Base-by-base conservation (phyloP, 2,329 filamentous ascomycete species). In the Hypocreales sp. region DNA sequence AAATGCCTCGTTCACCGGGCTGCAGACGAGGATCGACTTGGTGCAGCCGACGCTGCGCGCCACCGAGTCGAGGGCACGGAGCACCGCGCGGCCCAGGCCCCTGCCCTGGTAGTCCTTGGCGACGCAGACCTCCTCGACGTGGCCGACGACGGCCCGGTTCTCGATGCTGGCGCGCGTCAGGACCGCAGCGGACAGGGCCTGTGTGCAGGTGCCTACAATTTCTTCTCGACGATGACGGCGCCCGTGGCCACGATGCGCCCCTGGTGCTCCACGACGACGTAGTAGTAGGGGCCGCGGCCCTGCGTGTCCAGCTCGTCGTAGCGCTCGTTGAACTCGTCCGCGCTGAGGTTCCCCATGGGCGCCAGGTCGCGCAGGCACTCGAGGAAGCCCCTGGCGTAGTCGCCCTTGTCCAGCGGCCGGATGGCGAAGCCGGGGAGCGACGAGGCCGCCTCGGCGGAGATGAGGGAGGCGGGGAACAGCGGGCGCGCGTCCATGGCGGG, bases 81-180 rank as follows among this genome's bases (percentile, higher is more conserved):
- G 83, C 41, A 90, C 75, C 37, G 70, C 62, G 46, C 82, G 46
- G 0, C 81, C 81, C 12, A 90, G 56, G 43, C 81, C 83, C 60
- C 83, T 84, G 17, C 79, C 78, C 48, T 86, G 81, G 51, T 86
- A 76, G 31, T 79, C 73, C 51, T 77, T 75, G 27, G 74, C 65
- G 17, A 90, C 76, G 4, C 80, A 78, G 45, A 90, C 86, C 47
- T 90, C 81, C 53, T 90, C 81, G 44, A 90, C 79, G 44, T 90
- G 81, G 2, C 80, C 81, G 5, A 82, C 78, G 10, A 68, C 54
- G 13, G 72, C 72, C 15, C 76, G 63, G 32, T 72, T 62, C 42
- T 79, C 74, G 36, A 80, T 78, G 39, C 65, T 69, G n/a, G n/a
- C n/a, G n/a, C n/a, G n/a, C n/a, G n/a, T n/a, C n/a, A n/a, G n/a